Base-by-base conservation (phyloP, 495 filamentous ascomycete species). In the Hypoxylon fuscum region DNA sequence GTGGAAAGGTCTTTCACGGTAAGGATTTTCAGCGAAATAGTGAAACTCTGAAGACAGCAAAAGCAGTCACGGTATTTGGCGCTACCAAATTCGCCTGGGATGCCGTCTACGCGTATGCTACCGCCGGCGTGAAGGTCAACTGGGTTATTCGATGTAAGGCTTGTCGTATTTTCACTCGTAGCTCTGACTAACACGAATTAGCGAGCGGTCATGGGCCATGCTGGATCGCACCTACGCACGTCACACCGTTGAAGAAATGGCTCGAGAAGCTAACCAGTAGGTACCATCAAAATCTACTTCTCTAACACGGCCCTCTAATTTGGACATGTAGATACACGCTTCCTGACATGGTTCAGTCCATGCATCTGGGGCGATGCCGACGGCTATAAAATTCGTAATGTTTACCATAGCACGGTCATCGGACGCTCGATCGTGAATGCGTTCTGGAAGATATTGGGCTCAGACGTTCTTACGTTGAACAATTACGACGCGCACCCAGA, bases 51-150 rank as follows among this genome's bases (percentile, higher is more conserved):
- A 71, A 76, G n/a, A n/a, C n/a, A 1, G 68, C 62, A 18, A 70
- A 72, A 15, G 69, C 64, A 0, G 81, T 91, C 3, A 82, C 83
- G 0, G 81, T 96, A 1, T 81, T 91, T 44, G 90, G 91, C 11
- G 87, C 83, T 7, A 85, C 83, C 0, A 96, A 96, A 70, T 90
- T 87, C 2, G 89, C 83, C 1, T 92, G 84, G 80, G 92, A 96
- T 77, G 85, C 85, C 2, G 90, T 85, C 0, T 92, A 92, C 63
- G 78, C 81, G 2, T 89, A 86, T 66, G 88, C 85, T 1, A 79
- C 81, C 0, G 76, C 80, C 1, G 90, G 89, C 1, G 77, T 87
- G 49, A 74, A 84, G 21, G 88, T 96, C 1, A 80, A 90, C 58
- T 90, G 86, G 90, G 74, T 96, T 17, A 91, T 96, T 50, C 82